Base-by-base conservation (phyloP, 2,329 filamentous ascomycete genomes). In the Aspergillus fumigatiaffinis region DNA sequence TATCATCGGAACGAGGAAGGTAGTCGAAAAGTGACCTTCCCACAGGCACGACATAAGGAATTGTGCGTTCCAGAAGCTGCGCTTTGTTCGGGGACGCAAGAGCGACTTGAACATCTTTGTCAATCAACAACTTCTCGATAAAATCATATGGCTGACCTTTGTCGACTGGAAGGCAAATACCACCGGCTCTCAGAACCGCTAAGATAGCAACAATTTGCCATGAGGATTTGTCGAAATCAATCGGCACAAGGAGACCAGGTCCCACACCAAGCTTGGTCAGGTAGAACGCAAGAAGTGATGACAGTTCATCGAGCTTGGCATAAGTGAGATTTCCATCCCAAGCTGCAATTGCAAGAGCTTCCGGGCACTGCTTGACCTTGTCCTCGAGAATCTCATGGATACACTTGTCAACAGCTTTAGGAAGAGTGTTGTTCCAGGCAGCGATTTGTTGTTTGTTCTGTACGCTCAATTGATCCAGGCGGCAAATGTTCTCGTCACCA, bases 51-150 rank as follows among this genome's bases (percentile, higher is more conserved):
- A 79, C 74, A 54, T 75, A 74, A 1, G 76, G 72, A 3, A 76
- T 73, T 2, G 71, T 70, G 38, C 73, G 73, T 51, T 79, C 75
- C 10, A 79, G 74, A 1, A 74, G 64, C 9, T 74, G 70, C 3
- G 72, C 69, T 20, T 72, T 71, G 17, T 65, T 56, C 0, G 72
- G 68, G 1, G 76, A 74, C 1, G 75, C 76, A 4, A 79, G 61
- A 0, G 76, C 76, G 23, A 78, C 66, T 28, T 74, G 71, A 0
- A 75, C 72, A 14, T 62, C 59, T n/a, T 73, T 71, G 20, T 77
- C 72, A n/a, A 71, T 62, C 12, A 77, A 63, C 57, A 75, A 73
- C 2, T 69, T 70, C 41, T 78, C 71, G 29, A 79, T 66, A 1
- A 71, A 66, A 21, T 62, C 60, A 53, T 72, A 70, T 1, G 58